phyloP scores from a whole-genome alignment of 2,329 filamentous ascomycete genomes.

The Diaporthe citri region DNA sequence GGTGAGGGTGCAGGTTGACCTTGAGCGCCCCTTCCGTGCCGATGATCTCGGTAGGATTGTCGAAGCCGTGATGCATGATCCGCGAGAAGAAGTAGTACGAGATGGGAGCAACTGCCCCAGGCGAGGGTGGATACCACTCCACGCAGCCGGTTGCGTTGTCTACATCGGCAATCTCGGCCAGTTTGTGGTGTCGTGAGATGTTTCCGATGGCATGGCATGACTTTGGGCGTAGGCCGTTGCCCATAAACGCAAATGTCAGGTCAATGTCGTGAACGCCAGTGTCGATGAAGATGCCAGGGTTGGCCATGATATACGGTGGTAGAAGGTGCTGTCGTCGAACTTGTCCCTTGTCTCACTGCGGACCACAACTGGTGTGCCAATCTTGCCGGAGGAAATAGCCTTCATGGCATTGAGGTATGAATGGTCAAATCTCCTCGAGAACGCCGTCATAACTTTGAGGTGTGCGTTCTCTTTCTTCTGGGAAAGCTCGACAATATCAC shows the following conservation, averaged over 20 bases:
- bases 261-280: constrained; percentile 5
- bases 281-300: not conserved
- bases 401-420: constrained; percentile 72
- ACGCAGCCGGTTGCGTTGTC: constrained; percentile 76
- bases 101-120: constrained; percentile 63
- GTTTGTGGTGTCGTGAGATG: constrained; percentile 69
- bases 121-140: constrained; percentile 66
- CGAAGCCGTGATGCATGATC: constrained; percentile 77
- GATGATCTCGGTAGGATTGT: constrained; percentile 76
- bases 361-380: constrained; percentile 71
- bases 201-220: constrained; percentile 68
- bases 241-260: constrained; percentile 74
- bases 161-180: constrained; percentile 68
- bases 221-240: constrained; percentile 63
- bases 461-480: constrained; percentile 60
- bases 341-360: constrained; percentile 77
- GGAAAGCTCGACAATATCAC: constrained; percentile 63
- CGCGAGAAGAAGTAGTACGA: constrained; percentile 73
- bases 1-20: constrained; percentile 68
- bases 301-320: constrained; percentile 71
- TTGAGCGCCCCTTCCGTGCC: constrained; percentile 74
- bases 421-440: constrained; percentile 75
- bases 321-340: constrained; percentile 74
- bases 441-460: constrained; percentile 76
- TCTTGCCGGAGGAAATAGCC: constrained; percentile 64